phyloP scores from a whole-genome alignment of 768 basidiomycete species.

The Terana coerulea region DNA sequence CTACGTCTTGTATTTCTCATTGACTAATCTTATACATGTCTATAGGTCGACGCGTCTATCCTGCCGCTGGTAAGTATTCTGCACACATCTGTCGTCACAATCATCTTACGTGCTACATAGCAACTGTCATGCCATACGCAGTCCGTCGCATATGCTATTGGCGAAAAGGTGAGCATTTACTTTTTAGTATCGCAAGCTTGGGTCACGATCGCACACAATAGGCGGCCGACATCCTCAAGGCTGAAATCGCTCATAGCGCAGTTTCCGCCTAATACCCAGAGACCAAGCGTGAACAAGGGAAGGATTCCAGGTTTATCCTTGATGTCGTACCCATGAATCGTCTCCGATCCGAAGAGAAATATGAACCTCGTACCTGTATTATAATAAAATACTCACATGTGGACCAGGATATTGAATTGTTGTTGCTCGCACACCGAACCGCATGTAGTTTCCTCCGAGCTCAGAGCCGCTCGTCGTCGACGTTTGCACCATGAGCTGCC shows the following conservation, averaged over 20 bases:
- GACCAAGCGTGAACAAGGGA: too few species aligned
- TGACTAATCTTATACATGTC: not conserved
- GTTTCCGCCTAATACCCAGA: too few species aligned
- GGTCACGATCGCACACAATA: not conserved
- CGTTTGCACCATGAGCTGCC: too few species aligned
- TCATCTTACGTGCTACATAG: not conserved
- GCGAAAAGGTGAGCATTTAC: not conserved
- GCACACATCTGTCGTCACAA: not conserved
- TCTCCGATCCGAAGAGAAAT: too few species aligned
- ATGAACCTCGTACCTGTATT: too few species aligned
- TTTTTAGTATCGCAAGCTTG: not conserved
- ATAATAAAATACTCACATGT: too few species aligned
- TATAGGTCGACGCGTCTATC: not conserved
- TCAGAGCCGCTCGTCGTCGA: too few species aligned
- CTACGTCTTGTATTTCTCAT: not conserved
- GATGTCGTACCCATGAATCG: too few species aligned
- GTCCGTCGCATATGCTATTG: conserved; percentile 5
- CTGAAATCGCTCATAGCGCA: not conserved
- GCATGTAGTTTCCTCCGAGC: too few species aligned
- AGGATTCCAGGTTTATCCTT: too few species aligned
- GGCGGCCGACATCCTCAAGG: conserved; percentile 1
- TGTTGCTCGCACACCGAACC: too few species aligned
- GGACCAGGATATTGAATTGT: too few species aligned
- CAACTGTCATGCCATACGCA: not conserved
- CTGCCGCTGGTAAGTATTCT: not conserved